Evolutionary conservation across 768 basidiomycete genomes (phyloP), one percentile per base, ranked within the genome.

Genomic region (Tricholoma matsutake): DNA sequence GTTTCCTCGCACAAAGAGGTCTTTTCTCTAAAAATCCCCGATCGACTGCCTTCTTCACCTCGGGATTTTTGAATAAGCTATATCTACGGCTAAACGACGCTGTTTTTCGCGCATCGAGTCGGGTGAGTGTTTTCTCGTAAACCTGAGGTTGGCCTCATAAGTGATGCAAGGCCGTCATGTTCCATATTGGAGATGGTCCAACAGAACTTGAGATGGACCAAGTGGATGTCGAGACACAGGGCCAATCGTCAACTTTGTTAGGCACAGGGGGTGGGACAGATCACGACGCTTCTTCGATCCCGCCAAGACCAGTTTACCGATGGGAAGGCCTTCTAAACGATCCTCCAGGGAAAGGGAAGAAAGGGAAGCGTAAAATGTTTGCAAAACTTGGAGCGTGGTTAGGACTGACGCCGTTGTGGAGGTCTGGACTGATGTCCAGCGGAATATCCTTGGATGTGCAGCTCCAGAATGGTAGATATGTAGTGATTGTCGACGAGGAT

Each of bases 181-280:
- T 88, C 62, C 87, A 89, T 60, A 70, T 88, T 11, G 88, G 87
- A 4, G 73, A 76, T 57, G 78, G 81, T 45, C 67, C 69, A 28
- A 73, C 75, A 4, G 79, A 85, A 67, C 72, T 86, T 29, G 83
- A 87, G 64, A 86, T 91, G 84, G 81, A 85, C 58, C 82, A 86
- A 31, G 72, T 91, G 39, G 86, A 88, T 64, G 59, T 80, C 13
- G 76, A 84, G 57, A 81, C 83, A 2, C 80, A 78, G 56, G 65
- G 71, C 14, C 78, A 74, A 39, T 71, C 82, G 1, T 86, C 87
- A 2, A 84, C 82, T 25, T 25, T 25, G 3, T 70, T 87, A 20
- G 88, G 85, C 4, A 88, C 86, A 1, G 86, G 86, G 1, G 83
- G 78, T n/a, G 87, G 86, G 5, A 91, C 90, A 0, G 86, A 90